phyloP scores from a whole-genome alignment of 768 basidiomycete genomes.

The Auriscalpium orientale region DNA sequence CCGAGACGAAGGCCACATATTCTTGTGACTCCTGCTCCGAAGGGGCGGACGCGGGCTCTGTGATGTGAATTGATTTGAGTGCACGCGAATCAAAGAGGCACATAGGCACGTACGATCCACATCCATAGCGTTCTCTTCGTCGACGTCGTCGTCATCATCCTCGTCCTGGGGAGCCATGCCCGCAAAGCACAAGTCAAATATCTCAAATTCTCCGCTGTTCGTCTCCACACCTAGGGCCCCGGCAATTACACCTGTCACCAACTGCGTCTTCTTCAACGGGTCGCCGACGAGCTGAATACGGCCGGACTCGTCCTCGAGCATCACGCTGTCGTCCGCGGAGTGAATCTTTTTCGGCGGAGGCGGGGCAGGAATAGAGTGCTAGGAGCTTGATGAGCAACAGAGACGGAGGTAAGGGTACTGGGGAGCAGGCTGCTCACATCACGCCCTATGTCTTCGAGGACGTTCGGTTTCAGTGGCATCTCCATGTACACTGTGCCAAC shows the following conservation, averaged over 20 bases:
- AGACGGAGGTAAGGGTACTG: too few relatives aligned
- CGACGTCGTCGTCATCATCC: conserved; percentile 17
- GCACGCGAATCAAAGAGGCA: neutral
- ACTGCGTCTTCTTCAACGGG: conserved; percentile 43
- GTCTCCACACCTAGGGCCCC: conserved; percentile 91
- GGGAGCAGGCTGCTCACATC: conserved; percentile 53
- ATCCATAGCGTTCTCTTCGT: conserved; percentile 46
- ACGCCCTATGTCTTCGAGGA: conserved; percentile 89
- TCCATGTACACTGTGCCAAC: conserved; percentile 97
- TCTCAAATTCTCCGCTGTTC: conserved; percentile 84
- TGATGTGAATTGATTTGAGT: neutral
- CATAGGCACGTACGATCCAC: conserved; percentile 48
- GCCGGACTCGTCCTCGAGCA: conserved; percentile 96
- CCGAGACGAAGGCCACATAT: conserved; percentile 84
- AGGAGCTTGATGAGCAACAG: neutral
- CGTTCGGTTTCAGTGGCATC: conserved; percentile 97
- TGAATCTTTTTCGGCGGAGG: conserved; percentile 68
- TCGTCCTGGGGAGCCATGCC: conserved; percentile 66
- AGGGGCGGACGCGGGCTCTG: too few relatives aligned
- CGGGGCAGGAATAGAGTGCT: conserved; percentile 84
- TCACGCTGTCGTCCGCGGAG: conserved; percentile 70
- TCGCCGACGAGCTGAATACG: conserved; percentile 84
- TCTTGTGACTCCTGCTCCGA: conserved; percentile 29
- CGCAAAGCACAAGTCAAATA: conserved; percentile 79
- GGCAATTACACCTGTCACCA: conserved; percentile 90